A percentile compares a stretch with the other conserved stretches of the same genome.
These are phyloP conservation scores for Lentinula raphanica DNA, from an alignment of 768 basidiomycete genomes.

Conservation along the genomic window DNA sequence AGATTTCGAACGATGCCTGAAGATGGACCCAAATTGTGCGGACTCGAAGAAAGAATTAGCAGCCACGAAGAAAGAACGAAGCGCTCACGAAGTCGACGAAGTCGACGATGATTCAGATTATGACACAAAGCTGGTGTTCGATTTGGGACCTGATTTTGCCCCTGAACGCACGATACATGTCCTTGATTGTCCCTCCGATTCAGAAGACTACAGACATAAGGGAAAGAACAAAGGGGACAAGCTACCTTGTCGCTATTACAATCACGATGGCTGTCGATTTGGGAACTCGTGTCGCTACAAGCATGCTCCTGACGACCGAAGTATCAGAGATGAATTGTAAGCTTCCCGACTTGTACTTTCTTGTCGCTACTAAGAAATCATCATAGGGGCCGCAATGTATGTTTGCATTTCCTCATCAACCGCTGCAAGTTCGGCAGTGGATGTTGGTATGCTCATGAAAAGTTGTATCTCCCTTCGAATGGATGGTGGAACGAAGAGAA, in stretches of 20 bases:
- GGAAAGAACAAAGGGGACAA: conserved; percentile 20
- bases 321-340: conserved; percentile 31
- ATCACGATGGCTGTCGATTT: conserved; percentile 27
- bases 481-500: conserved; percentile 26
- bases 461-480: conserved; percentile 22
- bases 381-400: conserved; percentile 34
- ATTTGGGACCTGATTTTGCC: background rate
- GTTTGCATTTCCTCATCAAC: conserved; percentile 26
- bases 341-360: conserved; percentile 8
- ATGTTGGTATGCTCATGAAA: conserved; percentile 31
- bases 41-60: background rate
- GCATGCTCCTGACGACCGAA: conserved; percentile 32
- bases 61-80: background rate
- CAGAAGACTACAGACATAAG: conserved; percentile 30
- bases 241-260: conserved; percentile 34
- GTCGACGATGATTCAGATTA: background rate
- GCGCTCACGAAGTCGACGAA: background rate
- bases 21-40: background rate
- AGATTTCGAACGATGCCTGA: background rate
- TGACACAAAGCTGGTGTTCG: background rate
- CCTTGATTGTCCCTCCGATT: conserved; percentile 26
- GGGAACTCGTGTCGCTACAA: conserved; percentile 25
- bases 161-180: background rate
- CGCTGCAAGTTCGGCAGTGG: conserved; percentile 24
- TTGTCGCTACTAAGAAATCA: background rate